Evolutionary conservation across 1,284 basidiomycete genomes (phyloP), one percentile per base, ranked within the genome.

Genomic region (Blastosporella zonata): DNA sequence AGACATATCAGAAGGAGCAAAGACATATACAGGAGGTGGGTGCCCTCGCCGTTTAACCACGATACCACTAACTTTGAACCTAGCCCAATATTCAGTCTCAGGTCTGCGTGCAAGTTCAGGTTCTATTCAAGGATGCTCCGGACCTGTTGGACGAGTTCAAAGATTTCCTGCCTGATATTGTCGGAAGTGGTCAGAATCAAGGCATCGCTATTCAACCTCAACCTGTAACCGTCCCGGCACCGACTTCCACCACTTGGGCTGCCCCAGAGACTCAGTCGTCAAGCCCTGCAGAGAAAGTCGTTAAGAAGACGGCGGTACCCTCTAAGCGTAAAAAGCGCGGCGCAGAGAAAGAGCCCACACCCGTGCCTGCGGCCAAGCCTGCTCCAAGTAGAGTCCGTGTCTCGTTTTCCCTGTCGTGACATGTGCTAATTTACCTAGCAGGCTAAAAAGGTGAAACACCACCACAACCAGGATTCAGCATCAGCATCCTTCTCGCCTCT

Each of bases 1-100:
- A 99, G 74, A 90, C 91, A 25, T 98, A 97, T 69, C 95, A 98
- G 68, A 95, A 95, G 66, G 95, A 98, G 63, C 90, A 93, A 64
- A 81, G 83, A 54, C 84, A 90, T 57, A 81, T 92, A 22, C 86
- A 90, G 55, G 93, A 97, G 63, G 94, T 94, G 64, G 67, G 90
- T 74, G 9, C 20, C n/a, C 47, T 31, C 43, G 15, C 38, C 40
- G 8, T 47, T 22, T 7, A 39, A 38, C 29, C 28, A 5, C 39
- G 23, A 44, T 15, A 42, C 48, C 25, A 33, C 46, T 47, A 43
- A 55, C 20, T 3, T 56, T 55, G 40, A 46, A 15, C 43, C 31
- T 44, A 55, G 46, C 31, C 36, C n/a, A 29, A 45, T 47, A 53
- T 46, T 29, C 62, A 82, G 75, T 75, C 75, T 25, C 80, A 95